phyloP scores from a whole-genome alignment of 306 rosid genomes.

The Gleditsia sinensis region DNA sequence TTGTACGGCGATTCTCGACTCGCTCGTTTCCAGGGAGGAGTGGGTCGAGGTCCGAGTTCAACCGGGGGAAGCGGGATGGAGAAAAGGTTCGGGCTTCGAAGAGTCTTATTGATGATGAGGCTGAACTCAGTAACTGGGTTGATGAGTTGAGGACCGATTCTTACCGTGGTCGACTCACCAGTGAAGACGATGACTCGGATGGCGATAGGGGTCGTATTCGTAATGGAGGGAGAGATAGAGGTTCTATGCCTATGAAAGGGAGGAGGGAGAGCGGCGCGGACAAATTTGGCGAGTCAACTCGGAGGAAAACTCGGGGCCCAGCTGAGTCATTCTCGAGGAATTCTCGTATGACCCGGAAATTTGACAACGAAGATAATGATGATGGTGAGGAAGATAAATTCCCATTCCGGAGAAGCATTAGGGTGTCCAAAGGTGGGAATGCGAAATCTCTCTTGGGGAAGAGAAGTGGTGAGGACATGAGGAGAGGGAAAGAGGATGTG shows the following conservation, averaged over 20 bases:
- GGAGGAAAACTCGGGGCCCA: conserved; percentile 28
- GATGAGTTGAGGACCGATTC: conserved; percentile 56
- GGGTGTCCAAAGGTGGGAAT: conserved; percentile 19
- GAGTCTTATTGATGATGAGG: conserved; percentile 83
- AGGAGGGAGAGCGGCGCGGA: conserved; percentile 38
- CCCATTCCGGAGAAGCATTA: conserved; percentile 14
- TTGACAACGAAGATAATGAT: neutral
- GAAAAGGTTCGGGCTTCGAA: conserved; percentile 44
- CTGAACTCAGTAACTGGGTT: conserved; percentile 87
- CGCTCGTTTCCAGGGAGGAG: conserved; percentile 39
- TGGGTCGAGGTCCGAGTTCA: conserved; percentile 36
- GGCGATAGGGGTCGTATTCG: conserved; percentile 24
- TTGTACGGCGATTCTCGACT: conserved; percentile 44
- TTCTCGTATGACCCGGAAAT: conserved; percentile 27
- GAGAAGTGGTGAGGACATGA: conserved; percentile 49
- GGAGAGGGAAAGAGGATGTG: conserved; percentile 37
- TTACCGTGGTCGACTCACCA: conserved; percentile 31
- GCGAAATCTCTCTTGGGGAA: conserved; percentile 45
- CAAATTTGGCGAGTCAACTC: conserved; percentile 34
- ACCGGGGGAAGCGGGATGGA: conserved; percentile 22
- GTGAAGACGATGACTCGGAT: conserved; percentile 44
- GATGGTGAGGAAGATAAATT: conserved; percentile 20
- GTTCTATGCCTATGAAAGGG: conserved; percentile 33
- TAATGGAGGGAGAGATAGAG: conserved; percentile 32
- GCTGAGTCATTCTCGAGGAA: conserved; percentile 25